phyloP scores from a whole-genome alignment of 1,284 basidiomycete species.

The Heliocybe sulcata region DNA sequence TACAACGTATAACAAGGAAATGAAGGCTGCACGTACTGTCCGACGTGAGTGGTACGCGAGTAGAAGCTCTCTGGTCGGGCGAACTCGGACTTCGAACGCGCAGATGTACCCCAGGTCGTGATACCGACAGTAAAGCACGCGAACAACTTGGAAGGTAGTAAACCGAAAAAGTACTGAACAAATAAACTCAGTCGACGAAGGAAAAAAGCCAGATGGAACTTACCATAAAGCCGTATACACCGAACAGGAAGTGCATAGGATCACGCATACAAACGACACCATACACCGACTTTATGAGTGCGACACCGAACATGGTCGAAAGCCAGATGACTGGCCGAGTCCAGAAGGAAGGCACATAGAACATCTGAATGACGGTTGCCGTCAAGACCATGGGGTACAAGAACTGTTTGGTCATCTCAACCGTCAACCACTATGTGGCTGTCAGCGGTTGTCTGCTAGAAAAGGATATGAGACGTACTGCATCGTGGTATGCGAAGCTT shows the following conservation, averaged over 20 bases:
- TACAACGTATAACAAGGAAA: neutral
- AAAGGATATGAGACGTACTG: conserved; percentile 6
- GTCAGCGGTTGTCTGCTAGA: neutral
- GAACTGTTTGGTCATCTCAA: conserved; percentile 16
- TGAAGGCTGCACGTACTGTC: conserved; percentile 9
- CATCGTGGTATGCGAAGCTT: conserved; percentile 12
- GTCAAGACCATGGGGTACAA: conserved; percentile 16
- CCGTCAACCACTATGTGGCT: conserved; percentile 12
- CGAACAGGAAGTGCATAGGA: conserved; percentile 11
- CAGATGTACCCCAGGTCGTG: conserved; percentile 17
- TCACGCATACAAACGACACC: conserved; percentile 13
- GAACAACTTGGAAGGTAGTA: conserved; percentile 15
- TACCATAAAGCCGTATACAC: conserved; percentile 14
- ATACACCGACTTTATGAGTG: conserved; percentile 14
- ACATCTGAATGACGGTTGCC: conserved; percentile 13
- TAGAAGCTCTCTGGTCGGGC: conserved; percentile 13
- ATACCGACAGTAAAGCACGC: conserved; percentile 13
- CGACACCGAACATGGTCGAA: conserved; percentile 15
- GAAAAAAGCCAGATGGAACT: neutral
- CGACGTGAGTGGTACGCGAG: conserved; percentile 15
- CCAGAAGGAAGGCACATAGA: conserved; percentile 12
- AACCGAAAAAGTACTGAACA: conserved; percentile 15
- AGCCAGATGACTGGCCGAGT: conserved; percentile 14
- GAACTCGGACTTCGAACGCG: conserved; percentile 14
- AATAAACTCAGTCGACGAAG: neutral